Conservation (phyloP, 2,329 filamentous ascomycete species). For the Shiraia bambusicola region DNA sequence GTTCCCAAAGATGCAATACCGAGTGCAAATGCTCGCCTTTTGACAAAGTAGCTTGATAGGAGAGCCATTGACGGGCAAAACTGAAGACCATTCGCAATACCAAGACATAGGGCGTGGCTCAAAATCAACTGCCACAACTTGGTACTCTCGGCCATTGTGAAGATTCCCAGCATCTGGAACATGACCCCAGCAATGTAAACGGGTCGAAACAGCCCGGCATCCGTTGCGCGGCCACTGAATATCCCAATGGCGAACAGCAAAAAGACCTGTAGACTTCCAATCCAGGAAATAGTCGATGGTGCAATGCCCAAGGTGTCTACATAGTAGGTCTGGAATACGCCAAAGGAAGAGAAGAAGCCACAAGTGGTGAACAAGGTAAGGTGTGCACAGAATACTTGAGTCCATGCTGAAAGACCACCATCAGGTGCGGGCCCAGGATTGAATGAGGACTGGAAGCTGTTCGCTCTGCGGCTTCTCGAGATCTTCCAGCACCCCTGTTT, state of each 20-base stretch:
- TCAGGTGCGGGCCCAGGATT: conserved; percentile 42
- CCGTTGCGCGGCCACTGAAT: conserved; percentile 33
- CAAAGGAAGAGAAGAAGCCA: conserved; percentile 57
- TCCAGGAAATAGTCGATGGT: conserved; percentile 38
- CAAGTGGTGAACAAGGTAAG: conserved; percentile 61
- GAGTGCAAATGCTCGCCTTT: conserved; percentile 31
- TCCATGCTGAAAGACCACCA: conserved; percentile 58
- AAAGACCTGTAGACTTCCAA: conserved; percentile 37
- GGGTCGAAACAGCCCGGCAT: conserved; percentile 33
- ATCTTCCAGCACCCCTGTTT: conserved; percentile 3
- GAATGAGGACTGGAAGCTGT: conserved; percentile 9
- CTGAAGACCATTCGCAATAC: conserved; percentile 54
- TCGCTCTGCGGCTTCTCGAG: conserved; percentile 2
- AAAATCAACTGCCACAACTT: conserved; percentile 39
- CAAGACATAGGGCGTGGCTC: conserved; percentile 59
- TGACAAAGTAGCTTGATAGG: conserved; percentile 46
- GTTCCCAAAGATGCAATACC: conserved; percentile 32
- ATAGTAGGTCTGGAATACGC: conserved; percentile 59
- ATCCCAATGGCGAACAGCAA: conserved; percentile 35
- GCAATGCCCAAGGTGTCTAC: conserved; percentile 42
- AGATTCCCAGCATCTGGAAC: conserved; percentile 39
- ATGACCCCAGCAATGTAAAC: conserved; percentile 29
- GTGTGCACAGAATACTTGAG: conserved; percentile 53
- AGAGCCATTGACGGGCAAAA: conserved; percentile 59
- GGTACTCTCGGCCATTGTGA: conserved; percentile 32